phyloP scores from a whole-genome alignment of 2,329 filamentous ascomycete species.

The Aspergillus texensis region DNA sequence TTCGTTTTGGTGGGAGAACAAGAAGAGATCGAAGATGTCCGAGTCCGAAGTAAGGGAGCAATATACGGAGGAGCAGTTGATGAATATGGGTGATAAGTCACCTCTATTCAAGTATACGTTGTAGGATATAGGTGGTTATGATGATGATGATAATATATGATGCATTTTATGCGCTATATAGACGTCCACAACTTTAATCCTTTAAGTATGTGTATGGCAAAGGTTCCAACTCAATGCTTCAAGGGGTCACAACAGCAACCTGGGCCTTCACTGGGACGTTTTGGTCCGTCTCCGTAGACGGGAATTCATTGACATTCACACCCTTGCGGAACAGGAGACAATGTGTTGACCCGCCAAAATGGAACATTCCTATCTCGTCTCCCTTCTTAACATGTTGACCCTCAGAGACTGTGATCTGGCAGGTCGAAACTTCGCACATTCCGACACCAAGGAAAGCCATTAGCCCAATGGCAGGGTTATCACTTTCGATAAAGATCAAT shows the following conservation, averaged over 20 bases:
- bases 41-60: constrained; percentile 36
- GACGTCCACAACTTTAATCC: not conserved
- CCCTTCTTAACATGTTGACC: constrained; percentile 70
- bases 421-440: constrained; percentile 76
- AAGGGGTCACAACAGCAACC: constrained; percentile 21
- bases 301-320: constrained; percentile 32
- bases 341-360: constrained; percentile 74
- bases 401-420: constrained; percentile 69
- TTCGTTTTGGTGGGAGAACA: constrained; percentile 24
- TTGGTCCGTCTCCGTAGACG: constrained; percentile 24
- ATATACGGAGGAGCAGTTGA: constrained; percentile 44
- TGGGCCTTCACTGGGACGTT: constrained; percentile 33
- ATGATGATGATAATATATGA: not conserved
- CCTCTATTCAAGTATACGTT: constrained; percentile 45
- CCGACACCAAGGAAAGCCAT: constrained; percentile 72
- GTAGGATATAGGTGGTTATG: not conserved
- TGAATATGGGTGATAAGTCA: constrained; percentile 46
- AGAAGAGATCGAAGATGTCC: constrained; percentile 23
- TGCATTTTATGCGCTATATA: not conserved
- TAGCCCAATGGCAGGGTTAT: constrained; percentile 66
- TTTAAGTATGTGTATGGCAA: not conserved
- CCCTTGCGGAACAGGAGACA: constrained; percentile 63
- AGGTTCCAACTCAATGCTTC: not conserved
- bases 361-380: constrained; percentile 75
- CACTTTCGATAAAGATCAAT: constrained; percentile 70